Conservation (phyloP, 192 early-diverging fungal genomes). For the Rhizoclosmatium globosum region DNA sequence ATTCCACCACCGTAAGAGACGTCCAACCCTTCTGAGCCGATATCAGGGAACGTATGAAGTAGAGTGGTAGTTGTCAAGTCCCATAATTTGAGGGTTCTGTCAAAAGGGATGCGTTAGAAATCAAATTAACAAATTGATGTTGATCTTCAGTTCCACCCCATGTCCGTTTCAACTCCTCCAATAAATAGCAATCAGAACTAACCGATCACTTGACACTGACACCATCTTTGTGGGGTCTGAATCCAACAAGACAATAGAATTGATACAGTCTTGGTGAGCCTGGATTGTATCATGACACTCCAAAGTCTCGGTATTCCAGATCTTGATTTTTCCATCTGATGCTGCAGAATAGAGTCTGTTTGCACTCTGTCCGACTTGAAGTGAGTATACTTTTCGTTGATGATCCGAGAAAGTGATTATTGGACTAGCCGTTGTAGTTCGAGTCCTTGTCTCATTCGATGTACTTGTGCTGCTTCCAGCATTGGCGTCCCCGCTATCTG, state of each 20-base stretch:
- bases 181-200: too few species aligned
- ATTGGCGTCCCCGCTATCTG: background rate
- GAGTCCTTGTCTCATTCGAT: slow-evolving; percentile 17
- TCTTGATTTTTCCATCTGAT: slow-evolving; percentile 61
- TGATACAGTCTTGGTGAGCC: slow-evolving; percentile 64
- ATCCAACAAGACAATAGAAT: slow-evolving; percentile 54
- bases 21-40: slow-evolving; percentile 60
- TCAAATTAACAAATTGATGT: background rate
- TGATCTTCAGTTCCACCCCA: too few species aligned
- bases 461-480: background rate
- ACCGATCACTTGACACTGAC: slow-evolving; percentile 49
- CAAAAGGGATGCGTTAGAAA: background rate
- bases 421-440: background rate
- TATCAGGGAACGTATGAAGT: slow-evolving; percentile 54
- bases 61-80: slow-evolving; percentile 55
- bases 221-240: slow-evolving; percentile 41
- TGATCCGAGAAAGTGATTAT: slow-evolving; percentile 46
- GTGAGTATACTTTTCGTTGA: slow-evolving; percentile 61
- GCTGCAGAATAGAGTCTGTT: slow-evolving; percentile 57
- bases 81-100: slow-evolving; percentile 51
- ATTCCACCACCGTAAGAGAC: slow-evolving; percentile 51
- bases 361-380: slow-evolving; percentile 48
- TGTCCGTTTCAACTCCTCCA: too few species aligned
- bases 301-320: slow-evolving; percentile 57
- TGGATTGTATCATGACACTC: slow-evolving; percentile 58